A percentile compares a stretch with the other conserved stretches of the same genome.
phyloP scores from a whole-genome alignment of 345 rosid species.

The Viola odorata region DNA sequence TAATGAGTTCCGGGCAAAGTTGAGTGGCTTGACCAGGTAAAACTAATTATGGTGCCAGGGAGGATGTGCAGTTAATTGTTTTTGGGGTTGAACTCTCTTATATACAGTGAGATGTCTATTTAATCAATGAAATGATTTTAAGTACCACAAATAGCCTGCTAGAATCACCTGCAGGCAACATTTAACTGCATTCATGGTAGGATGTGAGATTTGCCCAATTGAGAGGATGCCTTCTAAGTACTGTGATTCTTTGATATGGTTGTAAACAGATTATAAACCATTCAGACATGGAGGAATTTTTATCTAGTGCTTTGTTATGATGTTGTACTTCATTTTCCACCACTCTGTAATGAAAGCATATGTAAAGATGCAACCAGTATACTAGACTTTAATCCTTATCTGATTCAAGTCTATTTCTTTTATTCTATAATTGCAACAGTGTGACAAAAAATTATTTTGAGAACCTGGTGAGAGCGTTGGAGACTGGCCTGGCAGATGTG shows the following conservation, averaged over 20 bases:
- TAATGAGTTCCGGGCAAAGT: conserved; percentile 79
- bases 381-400: no score
- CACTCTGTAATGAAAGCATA: no score
- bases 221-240: no score
- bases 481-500: conserved; percentile 89
- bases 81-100: background rate
- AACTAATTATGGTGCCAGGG: no score
- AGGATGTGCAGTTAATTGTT: no score
- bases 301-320: background rate
- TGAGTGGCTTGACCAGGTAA: conserved; percentile 93
- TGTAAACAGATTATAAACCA: no score
- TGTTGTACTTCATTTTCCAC: no score
- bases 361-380: no score
- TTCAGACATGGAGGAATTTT: no score
- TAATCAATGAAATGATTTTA: background rate
- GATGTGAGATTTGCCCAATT: no score
- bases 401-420: background rate
- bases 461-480: conserved; percentile 88
- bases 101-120: background rate
- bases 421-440: conserved; percentile 34
- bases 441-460: conserved; percentile 94
- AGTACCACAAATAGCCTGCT: background rate
- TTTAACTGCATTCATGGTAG: no score
- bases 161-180: background rate
- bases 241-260: no score